Conservation (phyloP, 2,329 filamentous ascomycete genomes). For the Tolypocladium guangdongense region DNA sequence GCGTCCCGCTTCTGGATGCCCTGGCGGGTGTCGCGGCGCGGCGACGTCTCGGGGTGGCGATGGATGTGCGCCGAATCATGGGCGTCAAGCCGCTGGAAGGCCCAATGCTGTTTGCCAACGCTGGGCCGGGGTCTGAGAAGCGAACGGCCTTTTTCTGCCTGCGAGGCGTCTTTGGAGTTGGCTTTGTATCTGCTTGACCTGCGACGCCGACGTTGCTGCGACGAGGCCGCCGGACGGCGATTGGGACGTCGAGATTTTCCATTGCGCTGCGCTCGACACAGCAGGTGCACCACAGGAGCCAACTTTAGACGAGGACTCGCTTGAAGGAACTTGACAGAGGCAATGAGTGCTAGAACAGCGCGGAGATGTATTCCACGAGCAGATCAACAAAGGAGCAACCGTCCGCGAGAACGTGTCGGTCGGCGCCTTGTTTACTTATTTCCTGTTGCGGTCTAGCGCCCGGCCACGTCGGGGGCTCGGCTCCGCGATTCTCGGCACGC, state of each 20-base stretch:
- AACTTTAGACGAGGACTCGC: not conserved
- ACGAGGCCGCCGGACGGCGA: conserved; percentile 44
- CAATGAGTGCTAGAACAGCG: not conserved
- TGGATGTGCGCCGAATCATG: conserved; percentile 40
- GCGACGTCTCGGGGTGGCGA: conserved; percentile 28
- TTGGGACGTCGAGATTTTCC: conserved; percentile 33
- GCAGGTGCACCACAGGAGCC: not conserved
- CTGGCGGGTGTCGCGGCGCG: conserved; percentile 33
- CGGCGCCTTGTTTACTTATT: conserved; percentile 34
- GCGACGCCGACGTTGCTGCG: conserved; percentile 28
- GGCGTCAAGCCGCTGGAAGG: conserved; percentile 45
- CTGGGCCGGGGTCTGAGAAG: conserved; percentile 46
- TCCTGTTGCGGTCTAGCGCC: conserved; percentile 27
- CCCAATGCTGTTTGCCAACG: conserved; percentile 6
- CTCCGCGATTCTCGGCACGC: conserved; percentile 12
- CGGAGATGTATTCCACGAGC: not conserved
- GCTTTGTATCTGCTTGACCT: conserved; percentile 8
- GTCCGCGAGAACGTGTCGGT: not conserved
- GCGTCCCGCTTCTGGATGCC: conserved; percentile 6
- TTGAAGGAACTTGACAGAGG: not conserved
- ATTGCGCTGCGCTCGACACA: conserved; percentile 12
- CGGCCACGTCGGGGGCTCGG: conserved; percentile 8
- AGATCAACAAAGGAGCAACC: not conserved
- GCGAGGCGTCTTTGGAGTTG: conserved; percentile 18
- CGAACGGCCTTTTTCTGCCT: conserved; percentile 38